Base-by-base conservation (phyloP, 805 yeast genomes). In the Wickerhamomyces bisporus region DNA sequence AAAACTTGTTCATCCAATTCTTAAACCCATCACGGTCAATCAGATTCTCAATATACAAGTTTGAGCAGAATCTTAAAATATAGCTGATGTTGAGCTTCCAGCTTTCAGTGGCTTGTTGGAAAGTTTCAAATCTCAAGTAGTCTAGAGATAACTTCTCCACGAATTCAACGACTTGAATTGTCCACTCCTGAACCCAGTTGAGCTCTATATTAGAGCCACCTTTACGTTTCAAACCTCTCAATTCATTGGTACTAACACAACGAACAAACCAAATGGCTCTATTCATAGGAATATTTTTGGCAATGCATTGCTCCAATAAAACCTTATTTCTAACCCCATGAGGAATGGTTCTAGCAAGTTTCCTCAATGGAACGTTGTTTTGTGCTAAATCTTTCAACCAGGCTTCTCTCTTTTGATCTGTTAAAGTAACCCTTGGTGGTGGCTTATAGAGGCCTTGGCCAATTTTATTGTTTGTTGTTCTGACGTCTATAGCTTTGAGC, bases 221-320 rank as follows among this genome's bases (percentile, higher is more conserved):
- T 43, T 73, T 77, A 31, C 85, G 60, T 44, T 71, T 73, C 34
- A 79, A 50, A 13, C 76, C 77, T 20, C 84, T 58, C 25, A 78
- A 66, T 49, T 87, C 96, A 45, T 88, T 84, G 11, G 85, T 79
- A 18, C 89, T 79, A 3, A 89, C 86, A 58, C 96, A 86, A 45
- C 86, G 77, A 4, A 91, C 83, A 42, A 93, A 73, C 98, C 98
- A 91, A 2, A 91, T 60, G 0, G 96, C 95, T 42, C 97, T 66
- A n/a, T 73, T 56, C 2, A 83, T 64, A 0, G 98, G 96, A 0
- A 91, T 79, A 25, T 65, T 63, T 52, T 81, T 79, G 18, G 64
- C 52, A 42, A 82, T 72, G 45, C 94, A 73, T 43, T 81, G 85
- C 45, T 88, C 96, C 4, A 91, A 56, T 15, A 91, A 65, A 1